These are phyloP conservation scores for Elaeis guineensis DNA, from an alignment of 176 grass and related monocot genomes.

Conservation along the genomic window DNA sequence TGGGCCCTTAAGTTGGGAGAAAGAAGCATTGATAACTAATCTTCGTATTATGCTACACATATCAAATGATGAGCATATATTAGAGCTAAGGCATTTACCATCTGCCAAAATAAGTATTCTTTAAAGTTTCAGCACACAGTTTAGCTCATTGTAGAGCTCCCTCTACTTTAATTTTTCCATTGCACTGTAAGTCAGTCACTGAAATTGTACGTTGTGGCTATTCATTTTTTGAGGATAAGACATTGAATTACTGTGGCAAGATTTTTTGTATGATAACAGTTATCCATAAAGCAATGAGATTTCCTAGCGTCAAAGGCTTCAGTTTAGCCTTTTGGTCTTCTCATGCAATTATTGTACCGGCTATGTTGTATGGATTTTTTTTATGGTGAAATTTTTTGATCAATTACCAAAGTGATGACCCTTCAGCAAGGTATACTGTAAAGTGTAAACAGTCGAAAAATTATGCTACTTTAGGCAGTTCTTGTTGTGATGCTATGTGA, in stretches of 20 bases:
- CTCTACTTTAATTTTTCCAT: background rate
- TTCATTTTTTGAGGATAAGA: background rate
- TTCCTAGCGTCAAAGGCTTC: too few species aligned
- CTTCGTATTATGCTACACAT: constrained; percentile 52
- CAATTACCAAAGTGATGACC: too few species aligned
- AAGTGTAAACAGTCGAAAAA: too few species aligned
- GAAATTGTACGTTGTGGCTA: background rate
- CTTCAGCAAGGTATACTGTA: too few species aligned
- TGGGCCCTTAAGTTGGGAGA: constrained; percentile 55
- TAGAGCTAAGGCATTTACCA: constrained; percentile 28
- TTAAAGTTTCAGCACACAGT: background rate
- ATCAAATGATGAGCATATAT: constrained; percentile 58
- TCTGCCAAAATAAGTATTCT: constrained; percentile 16
- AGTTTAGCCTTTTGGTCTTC: too few species aligned
- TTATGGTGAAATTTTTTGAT: too few species aligned
- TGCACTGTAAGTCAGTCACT: background rate
- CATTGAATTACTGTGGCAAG: constrained; percentile 2
- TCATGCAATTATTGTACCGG: too few species aligned
- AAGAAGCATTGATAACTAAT: constrained; percentile 45
- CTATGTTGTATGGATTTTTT: too few species aligned
- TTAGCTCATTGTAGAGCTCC: background rate
- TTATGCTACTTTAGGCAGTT: too few species aligned
- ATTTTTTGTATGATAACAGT: too few species aligned
- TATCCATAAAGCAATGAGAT: too few species aligned
- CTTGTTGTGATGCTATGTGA: too few species aligned